Evolutionary conservation across 805 yeast species (phyloP), one percentile per base, ranked within the genome.

Genomic region (Cyberlindnera sargentensis): DNA sequence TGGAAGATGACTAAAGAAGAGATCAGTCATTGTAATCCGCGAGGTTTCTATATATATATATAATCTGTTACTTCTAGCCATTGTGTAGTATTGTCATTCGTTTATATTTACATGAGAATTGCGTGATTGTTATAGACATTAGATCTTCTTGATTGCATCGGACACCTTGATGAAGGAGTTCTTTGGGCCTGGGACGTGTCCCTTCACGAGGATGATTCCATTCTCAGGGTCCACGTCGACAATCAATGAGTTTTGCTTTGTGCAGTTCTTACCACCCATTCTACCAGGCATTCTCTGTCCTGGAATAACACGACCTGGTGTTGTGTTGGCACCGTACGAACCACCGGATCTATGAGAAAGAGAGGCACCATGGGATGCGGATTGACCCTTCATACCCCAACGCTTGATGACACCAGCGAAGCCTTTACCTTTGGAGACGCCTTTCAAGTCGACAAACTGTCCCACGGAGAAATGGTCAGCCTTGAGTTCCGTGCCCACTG

Each of bases 261-360:
- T 91, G 48, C 77, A 75, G 53, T 70, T 72, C 43, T 76, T 72
- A 48, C 78, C 82, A 52, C 99, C 99, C 93, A 90, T 83, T 64
- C 86, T 85, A 51, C 99, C 99, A 32, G 98, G 95, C 99, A 93
- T 91, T 67, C 89, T 91, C 70, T 87, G 90, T 25, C 97, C 98
- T 11, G 97, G 98, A 49, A 89, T 71, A 42, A 89, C 87, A 71
- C 99, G 84, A 58, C 96, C 97, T 10, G 99, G 99, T 49, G 87
- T 84, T 52, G 93, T 95, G 59, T 86, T 85, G 64, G 83, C 88
- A 78, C 99, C 99, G 56, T 84, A 89, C 30, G 97, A 90, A 76
- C 99, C 99, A 57, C 95, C 95, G 45, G 89, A 81, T 75, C 99
- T 84, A 64, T 93, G 98, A 32, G 91, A 83, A 40, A 76, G 71